Base-by-base conservation (phyloP, 2,329 filamentous ascomycete genomes). In the Ophiobolus disseminans region DNA sequence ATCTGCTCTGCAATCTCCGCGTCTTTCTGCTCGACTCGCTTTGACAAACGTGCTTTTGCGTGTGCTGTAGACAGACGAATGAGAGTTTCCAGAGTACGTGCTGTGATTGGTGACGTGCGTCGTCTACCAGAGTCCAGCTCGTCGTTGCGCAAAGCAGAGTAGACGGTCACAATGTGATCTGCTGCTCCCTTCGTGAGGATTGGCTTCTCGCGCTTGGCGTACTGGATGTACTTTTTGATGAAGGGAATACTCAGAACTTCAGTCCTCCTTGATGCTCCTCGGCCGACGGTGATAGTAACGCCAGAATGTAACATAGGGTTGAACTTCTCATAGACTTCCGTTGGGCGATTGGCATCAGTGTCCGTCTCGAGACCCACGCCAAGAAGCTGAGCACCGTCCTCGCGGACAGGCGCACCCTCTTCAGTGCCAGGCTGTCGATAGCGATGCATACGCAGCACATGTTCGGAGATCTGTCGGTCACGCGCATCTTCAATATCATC, bases 221-320 rank as follows among this genome's bases (percentile, higher is more conserved):
- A 99, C 70, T 99, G 94, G 36, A 99, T 95, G 74, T 97, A 99
- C 76, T 99, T 99, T 79, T 99, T 99, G 80, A 99, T 91, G 76
- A 99, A 99, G 0, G 92, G 90, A 52, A 99, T 97, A 76, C 90
- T 96, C 44, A 99, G 80, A 11, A 99, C 90, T 72, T 97, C 91
- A 4, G 89, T 85, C 57, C 88, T 88, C 73, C 89, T 89, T 61
- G 85, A 85, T 20, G 87, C 78, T 9, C 90, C 89, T 30, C 90
- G 84, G 8, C 89, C 88, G 10, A 86, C 81, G 3, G 87, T 90
- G 13, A 90, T 76, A 5, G 86, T 90, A 37, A 97, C 90, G 52
- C 94, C 94, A 8, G 91, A 89, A 69, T 99, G 94, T 32, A 99
- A 83, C 90, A 97, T 96, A 22, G 89, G 84, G 65, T 97, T 94